Base-by-base conservation (phyloP, 768 basidiomycete genomes). In the Russula ochroleuca region DNA sequence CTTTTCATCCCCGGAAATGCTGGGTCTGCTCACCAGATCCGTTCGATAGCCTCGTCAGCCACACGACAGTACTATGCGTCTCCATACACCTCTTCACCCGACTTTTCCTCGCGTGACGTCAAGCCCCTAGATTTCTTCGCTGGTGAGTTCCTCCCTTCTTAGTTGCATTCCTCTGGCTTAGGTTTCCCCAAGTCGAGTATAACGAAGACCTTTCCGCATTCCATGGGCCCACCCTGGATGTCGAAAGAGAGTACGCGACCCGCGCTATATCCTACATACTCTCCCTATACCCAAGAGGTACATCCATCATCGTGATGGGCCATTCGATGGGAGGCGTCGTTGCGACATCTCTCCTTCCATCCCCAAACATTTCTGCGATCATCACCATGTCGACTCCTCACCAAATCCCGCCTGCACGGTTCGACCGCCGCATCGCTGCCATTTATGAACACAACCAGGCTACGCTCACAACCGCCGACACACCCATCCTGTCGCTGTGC, bases 241-340 rank as follows among this genome's bases (percentile, higher is more conserved):
- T 91, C 5, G 89, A 99, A 75, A 88, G 86, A 23, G 73, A 78
- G 31, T 98, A 93, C 74, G 80, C 91, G 14, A 76, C 82, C 38
- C 77, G 80, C 48, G 87, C 88, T 15, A 84, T 97, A 62, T 74
- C 78, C 9, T 91, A 90, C 70, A 89, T 98, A 65, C 82, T 94
- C 43, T 86, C 88, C 0, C 77, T 85, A 31, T 97, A 98, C 73
- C 82, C 84, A 2, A 64, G 76, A 15, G 72, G 81, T 58, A 86
- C 90, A 3, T 69, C 76, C 40, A 83, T 98, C 59, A 82, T 89
- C 52, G 71, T 98, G 62, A 77, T 98, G 73, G 97, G 90, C 2
- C 96, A 98, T 73, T 98, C 95, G 13, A 99, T 99, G 97, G 97
- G 97, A 25, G 97, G 97, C 11, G 77, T 96, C 52, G 94, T 96